Evolutionary conservation across 805 yeast species (phyloP), one percentile per base, ranked within the genome.

Genomic region (Yamadazyma philogaea): DNA sequence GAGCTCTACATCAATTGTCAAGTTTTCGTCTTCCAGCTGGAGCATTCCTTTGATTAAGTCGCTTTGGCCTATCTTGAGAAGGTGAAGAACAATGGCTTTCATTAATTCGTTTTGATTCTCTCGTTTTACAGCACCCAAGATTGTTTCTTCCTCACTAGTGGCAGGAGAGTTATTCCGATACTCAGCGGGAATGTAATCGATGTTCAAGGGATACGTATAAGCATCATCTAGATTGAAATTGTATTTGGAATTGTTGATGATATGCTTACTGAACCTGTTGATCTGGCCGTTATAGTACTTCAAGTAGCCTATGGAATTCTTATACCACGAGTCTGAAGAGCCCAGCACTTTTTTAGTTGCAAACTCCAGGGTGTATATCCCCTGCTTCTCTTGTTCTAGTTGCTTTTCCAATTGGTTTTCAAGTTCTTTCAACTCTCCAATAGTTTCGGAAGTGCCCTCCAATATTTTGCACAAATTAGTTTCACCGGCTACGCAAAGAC

Each of bases 51-150:
- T 56, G 14, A 66, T 68, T 12, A 66, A 46, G 32, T 60, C 63
- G 46, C 66, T 60, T 36, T 68, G 70, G 4, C 75, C 74, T 2
- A 61, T 62, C 44, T 69, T 70, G 28, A 70, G 49, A 16, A 70
- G 48, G 47, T 70, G 75, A 4, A 68, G 49, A 1, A 65, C 55
- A 17, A 70, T 64, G 10, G 72, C 65, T 39, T 67, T 66, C 44
- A 58, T 50, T 14, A 70, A 55, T 37, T 64, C 62, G 17, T 49
- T 50, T 24, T 64, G 55, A 42, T 65, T 66, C 22, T 55, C 58
- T 2, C 43, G 36, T 37, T 53, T 57, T 26, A 50, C 45, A 15
- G 39, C 44, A 33, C 20, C 44, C 30, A 48, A 14, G 19, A 42
- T 40, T 11, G 36, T 15, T 27, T 48, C 53, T 2, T 39, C 42